These are phyloP conservation scores for Leptomonas pyrrhocoris DNA, from an alignment of 208 protist species.

Conservation along the genomic window DNA sequence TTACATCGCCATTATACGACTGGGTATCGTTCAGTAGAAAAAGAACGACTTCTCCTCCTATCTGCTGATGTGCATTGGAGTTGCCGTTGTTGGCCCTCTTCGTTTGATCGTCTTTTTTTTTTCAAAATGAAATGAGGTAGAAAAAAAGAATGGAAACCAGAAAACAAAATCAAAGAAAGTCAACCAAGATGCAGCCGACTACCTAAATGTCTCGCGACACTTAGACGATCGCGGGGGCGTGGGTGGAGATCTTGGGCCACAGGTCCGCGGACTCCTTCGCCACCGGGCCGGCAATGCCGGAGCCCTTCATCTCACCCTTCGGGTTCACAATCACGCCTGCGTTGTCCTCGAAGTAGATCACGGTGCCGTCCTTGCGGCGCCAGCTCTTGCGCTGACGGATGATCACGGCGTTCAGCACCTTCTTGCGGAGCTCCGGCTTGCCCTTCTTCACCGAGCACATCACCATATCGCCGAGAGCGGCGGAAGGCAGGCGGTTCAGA, in stretches of 20 bases:
- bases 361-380: slow-evolving; percentile 98
- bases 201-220: neutral
- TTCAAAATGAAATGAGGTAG: slow-evolving; percentile 1
- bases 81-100: neutral
- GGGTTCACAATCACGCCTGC: slow-evolving; percentile 99
- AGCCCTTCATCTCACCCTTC: slow-evolving; percentile 99
- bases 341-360: slow-evolving; percentile 99
- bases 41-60: too few species aligned
- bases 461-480: slow-evolving; percentile 98
- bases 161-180: too few species aligned
- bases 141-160: slow-evolving; percentile 22
- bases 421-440: slow-evolving; percentile 99
- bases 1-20: too few species aligned
- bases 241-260: slow-evolving; percentile 99
- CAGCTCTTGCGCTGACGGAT: slow-evolving; percentile 99
- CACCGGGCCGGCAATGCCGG: slow-evolving; percentile 99
- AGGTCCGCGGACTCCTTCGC: slow-evolving; percentile 99
- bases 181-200: neutral
- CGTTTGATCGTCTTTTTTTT: neutral
- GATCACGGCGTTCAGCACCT: slow-evolving; percentile 98
- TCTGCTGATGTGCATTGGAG: too few species aligned
- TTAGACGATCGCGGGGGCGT: slow-evolving; percentile 97
- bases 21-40: too few species aligned
- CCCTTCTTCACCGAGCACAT: slow-evolving; percentile 99
- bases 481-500: slow-evolving; percentile 98